Conservation (phyloP, 352 stramenopile genomes). For the Phytopythium vexans region DNA sequence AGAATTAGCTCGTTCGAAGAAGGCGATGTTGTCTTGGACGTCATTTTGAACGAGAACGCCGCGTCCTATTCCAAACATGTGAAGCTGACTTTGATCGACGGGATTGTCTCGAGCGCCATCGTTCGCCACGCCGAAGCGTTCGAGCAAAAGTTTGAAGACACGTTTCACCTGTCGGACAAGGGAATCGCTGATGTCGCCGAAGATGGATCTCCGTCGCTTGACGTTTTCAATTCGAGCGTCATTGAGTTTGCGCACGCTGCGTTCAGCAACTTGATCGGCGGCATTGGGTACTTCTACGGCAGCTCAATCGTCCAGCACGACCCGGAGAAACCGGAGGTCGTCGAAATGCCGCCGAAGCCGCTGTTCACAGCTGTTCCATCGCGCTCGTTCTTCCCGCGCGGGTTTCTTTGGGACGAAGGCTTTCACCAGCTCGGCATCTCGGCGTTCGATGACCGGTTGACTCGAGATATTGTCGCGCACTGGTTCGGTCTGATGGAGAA, state of each 20-base stretch:
- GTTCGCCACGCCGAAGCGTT: conserved; percentile 34
- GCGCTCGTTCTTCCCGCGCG: conserved; percentile 91
- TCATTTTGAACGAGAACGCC: conserved; percentile 55
- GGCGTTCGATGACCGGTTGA: conserved; percentile 70
- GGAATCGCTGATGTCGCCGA: conserved; percentile 4
- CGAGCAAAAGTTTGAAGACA: conserved; percentile 48
- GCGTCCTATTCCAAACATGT: conserved; percentile 4
- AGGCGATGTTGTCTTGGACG: conserved; percentile 57
- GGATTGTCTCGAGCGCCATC: conserved; percentile 8
- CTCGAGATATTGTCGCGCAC: conserved; percentile 78
- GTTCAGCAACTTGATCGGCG: conserved; percentile 89
- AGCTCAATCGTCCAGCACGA: conserved; percentile 72
- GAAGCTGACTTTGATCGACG: not conserved
- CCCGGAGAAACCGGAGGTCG: conserved; percentile 25
- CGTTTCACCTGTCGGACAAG: conserved; percentile 49
- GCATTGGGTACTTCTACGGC: conserved; percentile 90
- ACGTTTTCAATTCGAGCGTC: conserved; percentile 47
- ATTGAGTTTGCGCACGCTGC: conserved; percentile 75
- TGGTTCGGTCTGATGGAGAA: conserved; percentile 88
- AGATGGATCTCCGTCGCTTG: not conserved
- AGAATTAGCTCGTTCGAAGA: conserved; percentile 29
- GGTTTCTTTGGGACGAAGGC: conserved; percentile 94
- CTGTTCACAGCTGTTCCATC: conserved; percentile 91
- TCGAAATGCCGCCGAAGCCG: conserved; percentile 37
- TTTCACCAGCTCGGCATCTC: conserved; percentile 91